Evolutionary conservation across 306 rosid genomes (phyloP).

Genomic region (Arachis hypogaea): DNA sequence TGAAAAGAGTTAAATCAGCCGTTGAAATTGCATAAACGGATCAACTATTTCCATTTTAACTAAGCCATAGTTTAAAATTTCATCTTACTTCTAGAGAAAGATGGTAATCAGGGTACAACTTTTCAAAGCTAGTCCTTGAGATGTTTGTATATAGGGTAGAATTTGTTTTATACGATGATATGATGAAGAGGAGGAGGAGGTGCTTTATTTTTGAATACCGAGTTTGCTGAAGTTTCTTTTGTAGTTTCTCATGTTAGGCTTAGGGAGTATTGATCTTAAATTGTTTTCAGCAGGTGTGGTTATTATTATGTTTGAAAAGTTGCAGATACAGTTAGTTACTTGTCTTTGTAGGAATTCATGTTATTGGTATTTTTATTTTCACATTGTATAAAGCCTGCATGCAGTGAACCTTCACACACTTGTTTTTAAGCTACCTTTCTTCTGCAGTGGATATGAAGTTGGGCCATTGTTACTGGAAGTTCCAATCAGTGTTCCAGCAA

Average conservation of each 20-base stretch:
- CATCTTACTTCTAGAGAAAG: slow-evolving; percentile 5
- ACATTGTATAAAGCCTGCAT: neutral
- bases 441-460: slow-evolving; percentile 73
- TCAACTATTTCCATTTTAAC: slow-evolving; percentile 23
- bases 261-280: neutral
- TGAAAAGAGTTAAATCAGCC: slow-evolving; percentile 8
- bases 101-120: neutral
- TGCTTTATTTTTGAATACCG: slow-evolving; percentile 7
- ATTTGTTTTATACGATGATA: neutral
- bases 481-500: slow-evolving; percentile 43
- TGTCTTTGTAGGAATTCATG: slow-evolving; percentile 7
- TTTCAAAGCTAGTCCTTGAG: neutral
- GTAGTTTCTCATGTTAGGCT: slow-evolving; percentile 3
- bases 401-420: slow-evolving; percentile 29
- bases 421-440: slow-evolving; percentile 31
- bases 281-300: neutral
- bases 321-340: neutral
- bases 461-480: slow-evolving; percentile 64
- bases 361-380: slow-evolving; percentile 7
- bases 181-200: neutral
- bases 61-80: neutral
- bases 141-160: slow-evolving; percentile 1
- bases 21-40: slow-evolving; percentile 15
- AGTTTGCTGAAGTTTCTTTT: slow-evolving; percentile 12
- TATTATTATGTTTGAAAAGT: slow-evolving; percentile 1